Evolutionary conservation across 257 asterid genomes (phyloP).

Genomic region (Mentha longifolia): DNA sequence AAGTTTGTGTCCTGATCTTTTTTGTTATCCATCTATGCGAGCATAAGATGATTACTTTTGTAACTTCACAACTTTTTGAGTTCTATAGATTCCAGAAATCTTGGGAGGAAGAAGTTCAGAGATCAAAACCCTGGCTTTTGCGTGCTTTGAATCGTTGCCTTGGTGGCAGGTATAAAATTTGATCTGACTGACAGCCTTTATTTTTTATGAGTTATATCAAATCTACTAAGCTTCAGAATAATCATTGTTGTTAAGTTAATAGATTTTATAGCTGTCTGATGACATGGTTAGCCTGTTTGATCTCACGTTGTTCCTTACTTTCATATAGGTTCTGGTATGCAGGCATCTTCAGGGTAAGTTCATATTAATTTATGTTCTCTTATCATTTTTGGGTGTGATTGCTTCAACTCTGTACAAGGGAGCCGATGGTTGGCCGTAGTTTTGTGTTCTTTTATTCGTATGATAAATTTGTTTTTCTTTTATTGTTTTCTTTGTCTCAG

Average conservation of each 20-base stretch:
- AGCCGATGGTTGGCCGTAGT: slow-evolving; percentile 1
- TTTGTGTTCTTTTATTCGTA: slow-evolving; percentile 6
- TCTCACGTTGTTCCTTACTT: slow-evolving; percentile 26
- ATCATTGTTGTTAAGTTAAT: neutral
- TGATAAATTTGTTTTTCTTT: neutral
- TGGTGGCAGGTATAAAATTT: slow-evolving; percentile 54
- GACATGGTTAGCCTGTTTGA: slow-evolving; percentile 23
- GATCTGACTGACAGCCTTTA: neutral
- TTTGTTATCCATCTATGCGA: slow-evolving; percentile 22
- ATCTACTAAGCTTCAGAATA: slow-evolving; percentile 17
- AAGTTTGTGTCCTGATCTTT: slow-evolving; percentile 44
- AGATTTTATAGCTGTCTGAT: slow-evolving; percentile 13
- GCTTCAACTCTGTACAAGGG: slow-evolving; percentile 23
- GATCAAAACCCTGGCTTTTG: slow-evolving; percentile 82
- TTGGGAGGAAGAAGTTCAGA: slow-evolving; percentile 74
- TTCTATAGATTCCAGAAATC: slow-evolving; percentile 64
- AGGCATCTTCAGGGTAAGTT: slow-evolving; percentile 84
- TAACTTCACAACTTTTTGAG: slow-evolving; percentile 9
- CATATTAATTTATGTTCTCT: neutral
- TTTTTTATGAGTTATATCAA: neutral
- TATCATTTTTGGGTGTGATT: slow-evolving; percentile 3
- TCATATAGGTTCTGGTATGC: slow-evolving; percentile 87
- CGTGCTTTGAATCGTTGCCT: slow-evolving; percentile 78
- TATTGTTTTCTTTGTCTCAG: neutral
- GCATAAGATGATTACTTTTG: slow-evolving; percentile 7